phyloP scores from a whole-genome alignment of 768 basidiomycete species.

The Punctularia strigosozonata region DNA sequence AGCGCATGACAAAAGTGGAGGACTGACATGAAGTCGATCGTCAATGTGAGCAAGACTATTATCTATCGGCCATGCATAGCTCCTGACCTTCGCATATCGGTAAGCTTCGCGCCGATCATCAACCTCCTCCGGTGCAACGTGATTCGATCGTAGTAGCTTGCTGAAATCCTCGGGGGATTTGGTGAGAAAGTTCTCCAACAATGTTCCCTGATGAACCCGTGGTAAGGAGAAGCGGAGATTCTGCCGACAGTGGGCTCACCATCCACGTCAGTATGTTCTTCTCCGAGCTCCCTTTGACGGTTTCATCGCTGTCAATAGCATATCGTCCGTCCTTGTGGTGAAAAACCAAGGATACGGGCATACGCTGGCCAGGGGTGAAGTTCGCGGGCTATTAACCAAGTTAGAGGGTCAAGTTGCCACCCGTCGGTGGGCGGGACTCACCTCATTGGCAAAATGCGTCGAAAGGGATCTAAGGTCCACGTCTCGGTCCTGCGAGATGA shows the following conservation, averaged over 20 bases:
- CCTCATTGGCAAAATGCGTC: constrained; percentile 44
- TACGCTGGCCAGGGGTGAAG: constrained; percentile 72
- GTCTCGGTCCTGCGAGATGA: constrained; percentile 60
- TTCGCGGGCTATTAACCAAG: constrained; percentile 28
- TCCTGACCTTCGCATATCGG: constrained; percentile 82
- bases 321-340: constrained; percentile 57
- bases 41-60: too few species aligned
- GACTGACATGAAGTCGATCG: too few species aligned
- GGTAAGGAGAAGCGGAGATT: background rate
- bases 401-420: background rate
- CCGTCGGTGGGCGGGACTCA: constrained; percentile 18
- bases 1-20: constrained; percentile 74
- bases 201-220: constrained; percentile 47
- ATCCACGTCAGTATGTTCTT: constrained; percentile 72
- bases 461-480: constrained; percentile 57
- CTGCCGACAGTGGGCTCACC: constrained; percentile 27
- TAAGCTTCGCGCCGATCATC: constrained; percentile 57
- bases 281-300: constrained; percentile 27
- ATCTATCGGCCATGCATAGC: too few species aligned
- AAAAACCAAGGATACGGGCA: constrained; percentile 62
- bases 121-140: constrained; percentile 12
- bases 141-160: constrained; percentile 31
- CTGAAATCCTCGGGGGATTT: constrained; percentile 50
- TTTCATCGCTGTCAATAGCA: constrained; percentile 45
- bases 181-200: constrained; percentile 85